phyloP scores from a whole-genome alignment of 768 basidiomycete species.

The Lactifluus hygrophoroides region DNA sequence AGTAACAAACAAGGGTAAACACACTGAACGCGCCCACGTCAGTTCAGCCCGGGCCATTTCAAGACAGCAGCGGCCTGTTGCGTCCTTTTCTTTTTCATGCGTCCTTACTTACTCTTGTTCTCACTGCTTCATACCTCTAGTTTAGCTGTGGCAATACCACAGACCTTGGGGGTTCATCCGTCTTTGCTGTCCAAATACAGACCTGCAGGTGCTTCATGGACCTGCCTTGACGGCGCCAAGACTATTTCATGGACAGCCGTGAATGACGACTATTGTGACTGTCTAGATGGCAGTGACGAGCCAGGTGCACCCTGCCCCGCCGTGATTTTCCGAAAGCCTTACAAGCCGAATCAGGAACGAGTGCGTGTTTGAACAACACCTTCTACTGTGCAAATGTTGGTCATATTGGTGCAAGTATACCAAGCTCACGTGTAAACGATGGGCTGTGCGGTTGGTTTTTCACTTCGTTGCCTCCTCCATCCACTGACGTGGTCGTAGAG shows the following conservation, averaged over 20 bases:
- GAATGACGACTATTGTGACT: slow-evolving; percentile 95
- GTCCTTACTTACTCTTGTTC: neutral
- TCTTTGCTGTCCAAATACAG: slow-evolving; percentile 47
- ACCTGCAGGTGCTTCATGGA: slow-evolving; percentile 47
- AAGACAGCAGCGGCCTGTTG: neutral
- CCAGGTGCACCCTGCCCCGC: slow-evolving; percentile 47
- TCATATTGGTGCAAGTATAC: slow-evolving; percentile 73
- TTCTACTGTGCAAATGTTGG: slow-evolving; percentile 89
- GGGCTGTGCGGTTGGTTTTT: slow-evolving; percentile 76
- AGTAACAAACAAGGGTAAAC: slow-evolving; percentile 2
- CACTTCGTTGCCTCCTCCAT: neutral
- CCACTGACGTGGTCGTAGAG: slow-evolving; percentile 41
- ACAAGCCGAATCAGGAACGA: slow-evolving; percentile 49
- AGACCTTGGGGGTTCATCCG: slow-evolving; percentile 52
- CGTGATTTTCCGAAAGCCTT: neutral
- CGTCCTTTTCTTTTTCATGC: slow-evolving; percentile 2
- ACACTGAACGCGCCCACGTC: neutral
- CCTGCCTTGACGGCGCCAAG: slow-evolving; percentile 73
- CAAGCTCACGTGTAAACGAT: slow-evolving; percentile 80
- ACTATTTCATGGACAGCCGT: slow-evolving; percentile 72
- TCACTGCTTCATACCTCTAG: neutral
- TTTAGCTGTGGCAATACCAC: slow-evolving; percentile 27
- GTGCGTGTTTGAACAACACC: slow-evolving; percentile 63
- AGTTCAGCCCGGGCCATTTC: too few relatives aligned
- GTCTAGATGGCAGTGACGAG: slow-evolving; percentile 90